A percentile compares a stretch with the other conserved stretches of the same genome.
Evolutionary conservation across 257 asterid species (phyloP).

Genomic region (Nicotiana tabacum): DNA sequence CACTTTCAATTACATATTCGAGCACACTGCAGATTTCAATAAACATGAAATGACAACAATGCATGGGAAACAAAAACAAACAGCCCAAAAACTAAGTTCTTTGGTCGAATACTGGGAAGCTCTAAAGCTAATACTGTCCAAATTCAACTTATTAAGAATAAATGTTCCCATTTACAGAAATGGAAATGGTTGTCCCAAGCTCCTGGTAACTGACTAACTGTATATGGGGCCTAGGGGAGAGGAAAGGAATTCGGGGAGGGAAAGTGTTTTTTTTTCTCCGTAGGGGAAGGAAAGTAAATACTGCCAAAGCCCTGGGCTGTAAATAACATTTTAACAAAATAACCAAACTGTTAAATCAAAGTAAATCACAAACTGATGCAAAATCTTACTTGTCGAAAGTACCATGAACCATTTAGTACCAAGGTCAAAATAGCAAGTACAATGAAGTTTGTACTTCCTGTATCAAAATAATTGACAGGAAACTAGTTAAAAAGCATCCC

Average conservation of each 20-base stretch:
- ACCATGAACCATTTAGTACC: conserved; percentile 82
- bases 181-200: not conserved
- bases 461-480: not conserved
- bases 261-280: not conserved
- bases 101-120: not conserved
- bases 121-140: not conserved
- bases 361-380: not conserved
- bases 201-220: not conserved
- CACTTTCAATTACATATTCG: not conserved
- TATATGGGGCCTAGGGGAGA: not conserved
- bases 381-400: conserved; percentile 72
- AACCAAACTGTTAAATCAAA: not conserved
- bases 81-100: not conserved
- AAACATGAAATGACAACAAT: not conserved
- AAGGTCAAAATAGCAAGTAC: conserved; percentile 76
- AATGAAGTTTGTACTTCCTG: conserved; percentile 90
- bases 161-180: not conserved
- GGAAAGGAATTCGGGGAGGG: not conserved
- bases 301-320: not conserved
- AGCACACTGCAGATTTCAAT: not conserved
- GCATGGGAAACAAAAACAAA: not conserved
- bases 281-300: not conserved
- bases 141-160: not conserved
- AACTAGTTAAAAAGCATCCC: not conserved
- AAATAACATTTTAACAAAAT: not conserved